A percentile compares a stretch with the other conserved stretches of the same genome.
Evolutionary conservation across 805 yeast species (phyloP).

Genomic region (Cyberlindnera maritima): DNA sequence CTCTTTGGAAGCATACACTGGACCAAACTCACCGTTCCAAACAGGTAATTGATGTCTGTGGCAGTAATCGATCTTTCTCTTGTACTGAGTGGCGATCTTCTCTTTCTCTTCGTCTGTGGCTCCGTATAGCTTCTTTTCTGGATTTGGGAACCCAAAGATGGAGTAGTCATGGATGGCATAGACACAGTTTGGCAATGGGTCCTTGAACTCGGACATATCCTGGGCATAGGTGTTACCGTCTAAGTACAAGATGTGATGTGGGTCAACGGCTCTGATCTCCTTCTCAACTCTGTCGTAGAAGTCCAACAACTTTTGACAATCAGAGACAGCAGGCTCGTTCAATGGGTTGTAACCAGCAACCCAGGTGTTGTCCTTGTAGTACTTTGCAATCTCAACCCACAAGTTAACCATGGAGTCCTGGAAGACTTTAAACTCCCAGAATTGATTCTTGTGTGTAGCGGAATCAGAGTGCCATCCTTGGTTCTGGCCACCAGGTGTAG

Average conservation of each 20-base stretch:
- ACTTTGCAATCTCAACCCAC: slow-evolving; percentile 44
- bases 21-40: slow-evolving; percentile 56
- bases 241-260: slow-evolving; percentile 46
- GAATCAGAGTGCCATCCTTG: slow-evolving; percentile 55
- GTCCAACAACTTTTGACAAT: slow-evolving; percentile 38
- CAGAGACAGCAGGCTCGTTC: slow-evolving; percentile 49
- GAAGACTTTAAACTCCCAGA: slow-evolving; percentile 48
- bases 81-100: slow-evolving; percentile 38
- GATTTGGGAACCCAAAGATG: slow-evolving; percentile 43
- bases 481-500: slow-evolving; percentile 53
- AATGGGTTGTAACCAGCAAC: slow-evolving; percentile 55
- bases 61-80: slow-evolving; percentile 45
- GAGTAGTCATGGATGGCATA: slow-evolving; percentile 50
- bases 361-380: slow-evolving; percentile 45
- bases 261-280: slow-evolving; percentile 42
- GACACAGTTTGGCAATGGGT: slow-evolving; percentile 41
- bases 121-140: slow-evolving; percentile 31
- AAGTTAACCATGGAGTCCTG: slow-evolving; percentile 45
- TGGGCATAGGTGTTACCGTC: slow-evolving; percentile 52
- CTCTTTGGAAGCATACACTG: slow-evolving; percentile 43
- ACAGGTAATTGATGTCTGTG: slow-evolving; percentile 41
- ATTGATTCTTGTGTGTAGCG: slow-evolving; percentile 43
- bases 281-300: slow-evolving; percentile 39
- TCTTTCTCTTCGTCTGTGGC: slow-evolving; percentile 36
- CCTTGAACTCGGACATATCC: slow-evolving; percentile 48